These are phyloP conservation scores for Metrosideros polymorpha DNA, from an alignment of 441 rosid species.

Conservation along the genomic window DNA sequence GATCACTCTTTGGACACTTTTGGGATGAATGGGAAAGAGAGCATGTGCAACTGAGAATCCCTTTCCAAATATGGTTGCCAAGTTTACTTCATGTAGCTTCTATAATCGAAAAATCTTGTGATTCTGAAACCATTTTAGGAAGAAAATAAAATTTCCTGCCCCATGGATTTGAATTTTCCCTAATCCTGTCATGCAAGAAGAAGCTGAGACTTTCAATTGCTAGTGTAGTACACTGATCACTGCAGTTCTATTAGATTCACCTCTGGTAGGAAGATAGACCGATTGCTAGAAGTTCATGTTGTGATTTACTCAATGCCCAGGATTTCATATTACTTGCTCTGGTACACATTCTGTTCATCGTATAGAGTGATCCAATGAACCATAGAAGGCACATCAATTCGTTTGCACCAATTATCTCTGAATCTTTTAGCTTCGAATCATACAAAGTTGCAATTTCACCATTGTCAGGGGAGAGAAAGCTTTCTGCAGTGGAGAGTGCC, in stretches of 20 bases:
- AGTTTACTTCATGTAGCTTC: neutral
- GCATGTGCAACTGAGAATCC: neutral
- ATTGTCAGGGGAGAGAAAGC: conserved; percentile 8
- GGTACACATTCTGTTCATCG: neutral
- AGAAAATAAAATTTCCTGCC: neutral
- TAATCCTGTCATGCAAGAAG: neutral
- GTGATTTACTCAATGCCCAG: neutral
- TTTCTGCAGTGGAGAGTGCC: conserved; percentile 6
- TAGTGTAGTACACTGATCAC: neutral
- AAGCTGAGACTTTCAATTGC: neutral
- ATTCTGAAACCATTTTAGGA: neutral
- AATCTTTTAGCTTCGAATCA: neutral
- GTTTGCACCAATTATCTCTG: neutral
- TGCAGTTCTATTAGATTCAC: neutral
- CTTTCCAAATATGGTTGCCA: neutral
- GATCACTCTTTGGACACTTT: neutral
- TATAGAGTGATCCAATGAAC: neutral
- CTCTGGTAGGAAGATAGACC: neutral
- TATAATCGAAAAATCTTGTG: neutral
- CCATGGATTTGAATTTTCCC: neutral
- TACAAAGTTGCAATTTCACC: neutral
- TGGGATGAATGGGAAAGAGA: neutral
- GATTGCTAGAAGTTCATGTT: neutral
- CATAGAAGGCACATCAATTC: neutral
- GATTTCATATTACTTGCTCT: neutral